These are phyloP conservation scores for Silene latifolia DNA, from an alignment of 148 eudicot species.

Conservation along the genomic window DNA sequence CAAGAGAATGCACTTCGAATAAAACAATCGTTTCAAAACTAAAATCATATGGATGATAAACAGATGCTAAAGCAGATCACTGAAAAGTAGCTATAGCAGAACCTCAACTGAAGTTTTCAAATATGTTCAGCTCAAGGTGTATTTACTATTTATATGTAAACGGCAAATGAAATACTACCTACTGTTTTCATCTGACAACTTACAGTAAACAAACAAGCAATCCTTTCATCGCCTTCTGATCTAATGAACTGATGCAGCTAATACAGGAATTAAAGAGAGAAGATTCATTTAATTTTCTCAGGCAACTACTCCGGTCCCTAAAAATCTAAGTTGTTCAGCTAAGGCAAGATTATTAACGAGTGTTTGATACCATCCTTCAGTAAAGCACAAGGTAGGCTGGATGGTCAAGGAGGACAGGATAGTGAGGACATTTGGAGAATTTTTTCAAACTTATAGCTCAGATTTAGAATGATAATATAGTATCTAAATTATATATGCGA, in stretches of 20 bases:
- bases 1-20: not conserved
- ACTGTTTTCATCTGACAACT: not conserved
- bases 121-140: not conserved
- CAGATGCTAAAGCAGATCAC: not conserved
- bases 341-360: not conserved
- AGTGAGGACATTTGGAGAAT: not conserved
- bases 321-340: slow-evolving; percentile 2
- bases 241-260: not conserved
- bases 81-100: no score
- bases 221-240: not conserved
- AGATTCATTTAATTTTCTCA: not conserved
- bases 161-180: not conserved
- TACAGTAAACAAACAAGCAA: not conserved
- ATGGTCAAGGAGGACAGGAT: not conserved
- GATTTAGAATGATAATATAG: not conserved
- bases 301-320: not conserved
- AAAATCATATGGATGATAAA: not conserved
- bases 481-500: not conserved
- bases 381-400: not conserved
- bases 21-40: not conserved
- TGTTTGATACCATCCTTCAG: not conserved
- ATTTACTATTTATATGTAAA: not conserved
- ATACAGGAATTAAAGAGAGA: not conserved
- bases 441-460: not conserved
- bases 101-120: not conserved